phyloP scores from a whole-genome alignment of 331 rosid genomes.

The Acacia pycnantha region DNA sequence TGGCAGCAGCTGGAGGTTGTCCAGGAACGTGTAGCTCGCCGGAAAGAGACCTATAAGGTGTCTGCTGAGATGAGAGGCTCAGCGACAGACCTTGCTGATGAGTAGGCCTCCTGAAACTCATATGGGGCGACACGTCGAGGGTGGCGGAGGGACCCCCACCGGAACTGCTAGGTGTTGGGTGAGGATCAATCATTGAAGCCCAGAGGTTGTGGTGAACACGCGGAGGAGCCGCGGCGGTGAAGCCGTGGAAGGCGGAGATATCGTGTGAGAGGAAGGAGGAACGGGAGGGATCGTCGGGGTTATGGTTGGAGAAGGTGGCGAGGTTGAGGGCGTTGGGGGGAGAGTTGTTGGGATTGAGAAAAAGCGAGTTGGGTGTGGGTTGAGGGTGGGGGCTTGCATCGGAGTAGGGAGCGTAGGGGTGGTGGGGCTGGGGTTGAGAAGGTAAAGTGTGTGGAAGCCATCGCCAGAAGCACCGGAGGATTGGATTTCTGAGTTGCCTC shows the following conservation, averaged over 20 bases:
- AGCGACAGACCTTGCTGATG: constrained; percentile 65
- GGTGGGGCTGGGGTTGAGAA: constrained; percentile 42
- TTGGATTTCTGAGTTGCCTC: constrained; percentile 42
- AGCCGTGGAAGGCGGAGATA: constrained; percentile 42
- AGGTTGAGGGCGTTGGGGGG: constrained; percentile 31
- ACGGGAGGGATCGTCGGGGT: constrained; percentile 11
- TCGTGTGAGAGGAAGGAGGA: constrained; percentile 13
- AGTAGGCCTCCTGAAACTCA: constrained; percentile 35
- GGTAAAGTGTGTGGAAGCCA: constrained; percentile 55
- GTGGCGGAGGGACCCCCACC: background rate
- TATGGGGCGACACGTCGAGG: background rate
- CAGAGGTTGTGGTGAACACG: constrained; percentile 46
- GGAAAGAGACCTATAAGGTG: constrained; percentile 21
- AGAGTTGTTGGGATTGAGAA: constrained; percentile 44
- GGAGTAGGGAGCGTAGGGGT: constrained; percentile 36
- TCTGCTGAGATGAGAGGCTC: constrained; percentile 56
- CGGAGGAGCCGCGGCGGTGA: constrained; percentile 11
- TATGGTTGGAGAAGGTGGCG: constrained; percentile 13
- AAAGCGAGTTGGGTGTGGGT: constrained; percentile 30
- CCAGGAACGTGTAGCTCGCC: constrained; percentile 20
- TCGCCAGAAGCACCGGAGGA: constrained; percentile 28
- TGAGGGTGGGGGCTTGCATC: constrained; percentile 29
- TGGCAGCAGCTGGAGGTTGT: background rate
- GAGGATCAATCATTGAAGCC: constrained; percentile 35
- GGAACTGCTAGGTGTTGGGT: constrained; percentile 22